phyloP scores from a whole-genome alignment of 805 yeast genomes.

The Yarrowia yakushimensis region DNA sequence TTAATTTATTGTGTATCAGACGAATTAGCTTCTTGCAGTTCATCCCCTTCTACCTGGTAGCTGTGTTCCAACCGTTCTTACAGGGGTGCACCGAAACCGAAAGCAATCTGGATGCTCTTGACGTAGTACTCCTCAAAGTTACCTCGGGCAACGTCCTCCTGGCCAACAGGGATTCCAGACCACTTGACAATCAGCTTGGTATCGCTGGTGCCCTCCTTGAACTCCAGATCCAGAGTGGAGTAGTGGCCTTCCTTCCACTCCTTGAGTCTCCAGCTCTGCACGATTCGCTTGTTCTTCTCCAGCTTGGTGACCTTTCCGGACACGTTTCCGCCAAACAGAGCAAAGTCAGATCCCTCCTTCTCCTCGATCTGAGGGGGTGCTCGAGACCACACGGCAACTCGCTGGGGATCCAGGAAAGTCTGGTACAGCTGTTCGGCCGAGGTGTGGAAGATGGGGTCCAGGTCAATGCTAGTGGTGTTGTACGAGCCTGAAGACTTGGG shows the following conservation, averaged over 20 bases:
- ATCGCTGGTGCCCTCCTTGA: slow-evolving; percentile 78
- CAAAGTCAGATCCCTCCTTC: slow-evolving; percentile 56
- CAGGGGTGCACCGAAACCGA: slow-evolving; percentile 93
- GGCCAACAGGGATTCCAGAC: slow-evolving; percentile 91
- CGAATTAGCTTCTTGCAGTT: neutral
- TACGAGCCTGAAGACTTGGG: slow-evolving; percentile 37
- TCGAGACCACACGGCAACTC: slow-evolving; percentile 90
- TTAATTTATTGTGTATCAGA: slow-evolving; percentile 14
- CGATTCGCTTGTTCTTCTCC: slow-evolving; percentile 56
- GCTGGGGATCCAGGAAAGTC: slow-evolving; percentile 69
- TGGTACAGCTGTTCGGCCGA: slow-evolving; percentile 80
- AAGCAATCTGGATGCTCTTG: slow-evolving; percentile 81
- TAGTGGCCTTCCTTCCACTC: slow-evolving; percentile 86
- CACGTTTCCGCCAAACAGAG: slow-evolving; percentile 84
- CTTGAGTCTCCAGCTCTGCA: slow-evolving; percentile 79
- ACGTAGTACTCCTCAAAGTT: slow-evolving; percentile 90
- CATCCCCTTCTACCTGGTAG: too few relatives aligned
- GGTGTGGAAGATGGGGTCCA: slow-evolving; percentile 79
- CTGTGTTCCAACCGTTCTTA: slow-evolving; percentile 39
- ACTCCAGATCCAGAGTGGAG: slow-evolving; percentile 62
- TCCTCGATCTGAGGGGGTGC: slow-evolving; percentile 60
- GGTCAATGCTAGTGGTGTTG: slow-evolving; percentile 74
- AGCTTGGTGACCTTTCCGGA: slow-evolving; percentile 63
- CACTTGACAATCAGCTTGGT: slow-evolving; percentile 76
- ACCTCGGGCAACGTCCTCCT: slow-evolving; percentile 78